Percentiles rank a stretch among this genome's conserved stretches.
Conservation (phyloP, 495 filamentous ascomycete genomes). For the Podospora tetraspora region DNA sequence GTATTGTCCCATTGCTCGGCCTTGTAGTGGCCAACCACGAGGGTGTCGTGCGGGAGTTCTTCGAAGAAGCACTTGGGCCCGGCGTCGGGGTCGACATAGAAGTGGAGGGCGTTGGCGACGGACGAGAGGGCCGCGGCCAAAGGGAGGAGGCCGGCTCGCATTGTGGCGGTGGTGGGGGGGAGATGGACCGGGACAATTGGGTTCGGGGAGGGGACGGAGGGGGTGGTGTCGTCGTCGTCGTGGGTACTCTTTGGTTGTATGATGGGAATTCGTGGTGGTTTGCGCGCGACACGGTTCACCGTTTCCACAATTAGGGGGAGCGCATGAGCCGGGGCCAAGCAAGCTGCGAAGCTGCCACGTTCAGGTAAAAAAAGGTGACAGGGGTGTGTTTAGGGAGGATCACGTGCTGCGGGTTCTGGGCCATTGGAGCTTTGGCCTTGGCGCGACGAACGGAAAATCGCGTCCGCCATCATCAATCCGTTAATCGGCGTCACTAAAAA, state of each 20-base stretch:
- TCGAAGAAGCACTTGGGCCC: slow-evolving; percentile 89
- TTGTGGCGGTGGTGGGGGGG: slow-evolving; percentile 22
- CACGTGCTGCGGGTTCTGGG: slow-evolving; percentile 20
- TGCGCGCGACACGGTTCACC: slow-evolving; percentile 1
- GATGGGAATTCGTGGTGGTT: not conserved
- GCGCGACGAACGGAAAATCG: slow-evolving; percentile 4
- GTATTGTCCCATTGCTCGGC: slow-evolving; percentile 73
- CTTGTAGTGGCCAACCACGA: slow-evolving; percentile 87
- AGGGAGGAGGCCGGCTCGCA: slow-evolving; percentile 44
- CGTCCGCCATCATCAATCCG: not conserved
- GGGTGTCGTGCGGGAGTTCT: slow-evolving; percentile 91
- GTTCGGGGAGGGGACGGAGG: not conserved
- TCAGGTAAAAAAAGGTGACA: slow-evolving; percentile 33
- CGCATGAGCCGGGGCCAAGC: slow-evolving; percentile 9
- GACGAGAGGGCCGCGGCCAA: slow-evolving; percentile 43
- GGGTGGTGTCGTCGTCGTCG: slow-evolving; percentile 5
- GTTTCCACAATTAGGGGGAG: slow-evolving; percentile 2
- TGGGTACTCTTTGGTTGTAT: not conserved
- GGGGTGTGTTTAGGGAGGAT: slow-evolving; percentile 19
- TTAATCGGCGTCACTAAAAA: not conserved
- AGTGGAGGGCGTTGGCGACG: slow-evolving; percentile 76
- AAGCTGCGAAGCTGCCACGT: slow-evolving; percentile 43
- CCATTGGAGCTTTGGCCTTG: not conserved
- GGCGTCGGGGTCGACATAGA: slow-evolving; percentile 81
- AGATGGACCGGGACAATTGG: not conserved